phyloP scores from a whole-genome alignment of 2,329 filamentous ascomycete species.

The Fusarium oligoseptatum region DNA sequence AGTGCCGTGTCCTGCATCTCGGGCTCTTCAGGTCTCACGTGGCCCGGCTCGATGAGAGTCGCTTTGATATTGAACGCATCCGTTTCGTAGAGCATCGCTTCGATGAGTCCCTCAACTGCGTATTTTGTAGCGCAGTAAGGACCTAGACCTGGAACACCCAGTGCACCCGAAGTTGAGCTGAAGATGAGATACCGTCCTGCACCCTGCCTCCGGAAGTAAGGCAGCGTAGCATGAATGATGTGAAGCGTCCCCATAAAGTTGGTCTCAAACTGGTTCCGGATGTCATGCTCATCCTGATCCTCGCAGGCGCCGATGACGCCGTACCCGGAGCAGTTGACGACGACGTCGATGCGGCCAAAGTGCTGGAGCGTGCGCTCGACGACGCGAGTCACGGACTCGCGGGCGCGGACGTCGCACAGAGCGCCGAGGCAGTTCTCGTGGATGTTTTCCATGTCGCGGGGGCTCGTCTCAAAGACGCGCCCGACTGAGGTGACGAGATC shows the following conservation, averaged over 20 bases:
- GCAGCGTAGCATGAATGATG: constrained; percentile 89
- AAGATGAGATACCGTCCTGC: constrained; percentile 92
- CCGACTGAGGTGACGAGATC: constrained; percentile 91
- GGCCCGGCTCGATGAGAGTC: constrained; percentile 90
- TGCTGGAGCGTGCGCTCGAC: constrained; percentile 77
- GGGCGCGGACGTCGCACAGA: constrained; percentile 90
- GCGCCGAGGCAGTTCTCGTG: constrained; percentile 81
- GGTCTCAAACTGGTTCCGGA: constrained; percentile 96
- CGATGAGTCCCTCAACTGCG: constrained; percentile 93
- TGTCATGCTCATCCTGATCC: constrained; percentile 95
- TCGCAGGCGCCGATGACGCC: constrained; percentile 96
- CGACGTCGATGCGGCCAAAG: constrained; percentile 87
- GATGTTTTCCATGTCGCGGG: constrained; percentile 78
- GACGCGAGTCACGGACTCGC: constrained; percentile 80
- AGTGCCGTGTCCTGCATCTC: constrained; percentile 64
- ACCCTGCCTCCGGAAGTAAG: constrained; percentile 84
- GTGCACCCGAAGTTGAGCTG: constrained; percentile 89
- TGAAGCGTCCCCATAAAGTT: constrained; percentile 97
- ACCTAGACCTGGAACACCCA: constrained; percentile 93
- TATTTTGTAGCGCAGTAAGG: constrained; percentile 98
- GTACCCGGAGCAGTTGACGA: constrained; percentile 95
- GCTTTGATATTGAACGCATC: constrained; percentile 93
- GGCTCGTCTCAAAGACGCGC: constrained; percentile 81
- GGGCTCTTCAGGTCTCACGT: constrained; percentile 88
- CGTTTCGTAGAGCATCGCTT: constrained; percentile 96